Base-by-base conservation (phyloP, 495 filamentous ascomycete species). In the Friedmanniomyces simplex region DNA sequence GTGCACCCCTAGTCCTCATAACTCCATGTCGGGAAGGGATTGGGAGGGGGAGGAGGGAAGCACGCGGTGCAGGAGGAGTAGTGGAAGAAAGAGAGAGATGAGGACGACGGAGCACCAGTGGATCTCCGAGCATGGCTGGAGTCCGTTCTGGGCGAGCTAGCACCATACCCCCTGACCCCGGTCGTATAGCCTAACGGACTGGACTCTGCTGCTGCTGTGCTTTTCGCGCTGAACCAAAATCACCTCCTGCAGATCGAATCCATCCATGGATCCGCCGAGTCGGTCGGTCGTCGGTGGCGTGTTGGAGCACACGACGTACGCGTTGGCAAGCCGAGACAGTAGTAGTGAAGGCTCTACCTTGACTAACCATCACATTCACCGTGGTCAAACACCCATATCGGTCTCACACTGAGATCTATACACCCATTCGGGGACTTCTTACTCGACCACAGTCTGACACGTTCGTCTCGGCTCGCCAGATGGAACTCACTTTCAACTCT, bases 21-120 rank as follows among this genome's bases (percentile, higher is more conserved):
- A 50, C 54, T 62, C 59, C 59, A 62, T 62, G 25, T 59, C 59
- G 57, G 37, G 59, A 21, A 37, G 59, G 18, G 52, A 43, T 11
- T 22, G 52, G 16, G 48, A 25, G 37, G 37, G 48, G 36, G 28
- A 49, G 54, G 21, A 41, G 42, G 22, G 21, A 11, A n/a, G 21
- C 37, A 45, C 50, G 55, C 26, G 32, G 55, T 58, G 55, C 25
- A 45, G 59, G 36, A 53, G 50, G 50, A 37, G 48, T 52, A 22
- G 55, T 26, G 42, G 59, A 49, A 53, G 50, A 37, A 43, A 36
- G 43, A 24, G 26, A 58, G 55, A 52, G 50, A 37, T 32, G 55
- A 58, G 54, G 58, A 30, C 53, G 28, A 49, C 36, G 43, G 43
- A 46, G 49, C 20, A 26, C 41, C n/a, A 49, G 20, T 22, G 16